phyloP scores from a whole-genome alignment of 257 asterid species.

The Oldenlandia corymbosa region DNA sequence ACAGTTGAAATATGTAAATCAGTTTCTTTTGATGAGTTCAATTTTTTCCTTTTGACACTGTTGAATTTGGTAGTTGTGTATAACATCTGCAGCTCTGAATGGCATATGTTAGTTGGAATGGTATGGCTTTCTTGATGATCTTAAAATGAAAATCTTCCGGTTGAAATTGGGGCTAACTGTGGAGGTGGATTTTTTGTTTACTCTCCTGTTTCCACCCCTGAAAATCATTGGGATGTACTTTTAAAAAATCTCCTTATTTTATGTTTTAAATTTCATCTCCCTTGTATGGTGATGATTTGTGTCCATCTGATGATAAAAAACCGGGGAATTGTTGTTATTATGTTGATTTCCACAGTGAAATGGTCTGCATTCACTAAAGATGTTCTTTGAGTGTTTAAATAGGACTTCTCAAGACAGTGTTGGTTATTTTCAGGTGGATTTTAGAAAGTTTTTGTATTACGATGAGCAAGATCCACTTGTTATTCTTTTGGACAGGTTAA shows the following conservation, averaged over 20 bases:
- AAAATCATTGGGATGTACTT: neutral
- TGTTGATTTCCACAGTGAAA: neutral
- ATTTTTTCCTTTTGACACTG: no score
- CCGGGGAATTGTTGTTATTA: no score
- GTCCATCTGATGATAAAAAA: neutral
- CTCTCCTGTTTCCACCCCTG: neutral
- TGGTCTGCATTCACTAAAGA: neutral
- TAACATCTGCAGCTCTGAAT: neutral
- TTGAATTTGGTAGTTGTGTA: neutral
- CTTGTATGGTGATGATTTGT: neutral
- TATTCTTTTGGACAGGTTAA: neutral
- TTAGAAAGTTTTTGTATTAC: neutral
- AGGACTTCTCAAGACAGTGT: neutral
- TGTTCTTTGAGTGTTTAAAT: neutral
- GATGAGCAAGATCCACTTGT: neutral
- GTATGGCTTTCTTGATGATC: neutral
- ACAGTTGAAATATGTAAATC: constrained; percentile 1
- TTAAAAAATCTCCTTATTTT: no score
- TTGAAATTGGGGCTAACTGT: neutral
- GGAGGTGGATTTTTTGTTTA: neutral
- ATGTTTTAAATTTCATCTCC: neutral
- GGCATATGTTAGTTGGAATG: neutral
- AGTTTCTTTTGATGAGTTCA: neutral
- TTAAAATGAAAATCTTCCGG: neutral
- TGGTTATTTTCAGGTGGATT: neutral